Percentiles rank a stretch among this genome's conserved stretches.
These are phyloP conservation scores for Penicillium longicatenatum DNA, from an alignment of 495 filamentous ascomycete species.

Conservation along the genomic window DNA sequence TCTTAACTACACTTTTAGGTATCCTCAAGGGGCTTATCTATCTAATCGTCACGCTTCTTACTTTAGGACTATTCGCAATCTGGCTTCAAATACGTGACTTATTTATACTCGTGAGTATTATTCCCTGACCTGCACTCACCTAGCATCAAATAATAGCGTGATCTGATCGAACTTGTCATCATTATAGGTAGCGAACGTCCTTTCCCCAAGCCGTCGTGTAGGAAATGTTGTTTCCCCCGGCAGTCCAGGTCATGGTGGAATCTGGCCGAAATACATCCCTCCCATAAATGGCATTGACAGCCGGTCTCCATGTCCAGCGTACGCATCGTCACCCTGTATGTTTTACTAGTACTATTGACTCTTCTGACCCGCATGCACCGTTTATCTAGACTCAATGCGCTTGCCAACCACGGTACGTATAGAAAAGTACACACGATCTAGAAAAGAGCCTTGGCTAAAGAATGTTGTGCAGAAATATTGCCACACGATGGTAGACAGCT, in stretches of 20 bases:
- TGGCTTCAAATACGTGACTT: neutral
- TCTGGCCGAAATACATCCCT: neutral
- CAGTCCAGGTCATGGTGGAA: neutral
- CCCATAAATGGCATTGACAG: neutral
- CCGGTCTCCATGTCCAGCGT: neutral
- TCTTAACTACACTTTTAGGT: neutral
- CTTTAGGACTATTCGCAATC: neutral
- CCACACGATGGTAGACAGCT: neutral
- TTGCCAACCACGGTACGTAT: conserved; percentile 1
- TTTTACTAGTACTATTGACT: neutral
- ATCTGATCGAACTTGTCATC: neutral
- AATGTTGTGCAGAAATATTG: neutral
- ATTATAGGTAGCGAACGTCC: neutral
- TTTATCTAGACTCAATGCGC: neutral
- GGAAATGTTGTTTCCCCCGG: neutral
- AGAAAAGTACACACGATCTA: neutral
- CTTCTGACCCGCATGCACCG: neutral
- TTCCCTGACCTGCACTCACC: neutral
- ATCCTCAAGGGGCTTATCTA: neutral
- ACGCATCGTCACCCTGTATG: neutral
- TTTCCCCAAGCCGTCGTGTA: neutral
- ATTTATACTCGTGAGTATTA: neutral
- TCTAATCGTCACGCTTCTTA: neutral
- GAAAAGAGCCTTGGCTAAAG: neutral
- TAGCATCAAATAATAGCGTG: neutral